phyloP scores from a whole-genome alignment of 495 filamentous ascomycete genomes.

The Trichocladium uniseriatum region DNA sequence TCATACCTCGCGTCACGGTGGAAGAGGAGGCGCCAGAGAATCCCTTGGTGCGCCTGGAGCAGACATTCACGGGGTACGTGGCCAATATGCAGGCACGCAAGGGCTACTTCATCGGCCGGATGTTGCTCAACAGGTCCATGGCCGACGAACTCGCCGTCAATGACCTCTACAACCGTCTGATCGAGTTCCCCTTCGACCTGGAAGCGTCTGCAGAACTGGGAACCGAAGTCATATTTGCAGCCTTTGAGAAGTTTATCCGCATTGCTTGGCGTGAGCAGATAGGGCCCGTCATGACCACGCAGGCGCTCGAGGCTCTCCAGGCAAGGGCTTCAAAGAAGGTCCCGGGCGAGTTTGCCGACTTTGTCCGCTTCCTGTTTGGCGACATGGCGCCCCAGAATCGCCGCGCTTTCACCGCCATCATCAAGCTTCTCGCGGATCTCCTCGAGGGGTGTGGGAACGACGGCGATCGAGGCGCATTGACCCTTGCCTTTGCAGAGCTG shows the following conservation, averaged over 20 bases:
- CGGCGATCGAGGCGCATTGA: constrained; percentile 82
- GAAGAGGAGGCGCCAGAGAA: constrained; percentile 45
- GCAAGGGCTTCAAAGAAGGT: constrained; percentile 62
- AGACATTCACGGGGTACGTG: constrained; percentile 78
- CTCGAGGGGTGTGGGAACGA: constrained; percentile 93
- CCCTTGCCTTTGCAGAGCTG: constrained; percentile 82
- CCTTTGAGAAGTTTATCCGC: constrained; percentile 88
- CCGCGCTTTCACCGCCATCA: constrained; percentile 72
- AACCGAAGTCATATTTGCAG: constrained; percentile 82
- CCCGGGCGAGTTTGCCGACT: constrained; percentile 75
- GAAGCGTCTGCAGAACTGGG: constrained; percentile 65
- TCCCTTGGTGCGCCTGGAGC: constrained; percentile 62
- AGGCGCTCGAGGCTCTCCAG: constrained; percentile 60
- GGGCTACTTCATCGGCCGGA: constrained; percentile 72
- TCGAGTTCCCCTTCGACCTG: constrained; percentile 69
- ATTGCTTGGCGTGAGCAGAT: constrained; percentile 85
- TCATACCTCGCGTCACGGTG: constrained; percentile 32
- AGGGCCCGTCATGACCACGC: constrained; percentile 63
- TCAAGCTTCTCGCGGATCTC: constrained; percentile 79
- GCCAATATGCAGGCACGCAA: constrained; percentile 73
- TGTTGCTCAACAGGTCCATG: constrained; percentile 56
- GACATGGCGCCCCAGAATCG: constrained; percentile 89
- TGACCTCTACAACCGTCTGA: constrained; percentile 80
- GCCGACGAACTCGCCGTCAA: constrained; percentile 76
- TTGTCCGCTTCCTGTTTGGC: constrained; percentile 62